Conservation (phyloP, 306 rosid genomes). For the Benincasa hispida region DNA sequence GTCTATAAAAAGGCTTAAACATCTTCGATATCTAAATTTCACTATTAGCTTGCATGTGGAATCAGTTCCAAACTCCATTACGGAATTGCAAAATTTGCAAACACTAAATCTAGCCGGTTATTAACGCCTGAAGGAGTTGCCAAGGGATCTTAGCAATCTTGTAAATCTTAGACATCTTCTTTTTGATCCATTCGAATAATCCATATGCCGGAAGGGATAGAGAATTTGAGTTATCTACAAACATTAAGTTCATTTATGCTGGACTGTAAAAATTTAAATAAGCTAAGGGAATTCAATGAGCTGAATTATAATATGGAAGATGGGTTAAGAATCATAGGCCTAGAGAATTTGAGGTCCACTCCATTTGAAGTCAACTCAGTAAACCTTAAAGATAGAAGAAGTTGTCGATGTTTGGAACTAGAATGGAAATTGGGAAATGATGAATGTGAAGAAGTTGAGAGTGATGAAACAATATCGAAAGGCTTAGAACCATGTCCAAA, state of each 20-base stretch:
- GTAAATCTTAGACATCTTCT: constrained; percentile 6
- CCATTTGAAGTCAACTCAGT: neutral
- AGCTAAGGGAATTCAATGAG: neutral
- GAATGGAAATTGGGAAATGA: neutral
- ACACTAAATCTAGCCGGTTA: neutral
- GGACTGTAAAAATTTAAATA: neutral
- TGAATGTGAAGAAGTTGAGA: neutral
- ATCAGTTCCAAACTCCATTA: no score
- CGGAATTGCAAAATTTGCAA: neutral
- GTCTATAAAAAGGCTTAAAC: no score
- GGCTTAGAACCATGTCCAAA: neutral
- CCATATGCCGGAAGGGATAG: neutral
- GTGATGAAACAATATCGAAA: neutral
- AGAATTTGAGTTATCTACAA: neutral
- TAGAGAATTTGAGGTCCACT: neutral
- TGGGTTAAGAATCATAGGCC: neutral
- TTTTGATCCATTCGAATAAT: neutral
- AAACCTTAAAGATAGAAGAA: neutral
- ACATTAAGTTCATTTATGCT: neutral
- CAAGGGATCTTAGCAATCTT: neutral
- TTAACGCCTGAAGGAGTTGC: neutral
- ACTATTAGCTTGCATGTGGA: no score
- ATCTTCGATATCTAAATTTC: no score
- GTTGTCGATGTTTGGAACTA: neutral
- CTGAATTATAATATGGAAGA: neutral